These are phyloP conservation scores for Phytophthora brassicae DNA, from an alignment of 352 stramenopile genomes.

Conservation along the genomic window DNA sequence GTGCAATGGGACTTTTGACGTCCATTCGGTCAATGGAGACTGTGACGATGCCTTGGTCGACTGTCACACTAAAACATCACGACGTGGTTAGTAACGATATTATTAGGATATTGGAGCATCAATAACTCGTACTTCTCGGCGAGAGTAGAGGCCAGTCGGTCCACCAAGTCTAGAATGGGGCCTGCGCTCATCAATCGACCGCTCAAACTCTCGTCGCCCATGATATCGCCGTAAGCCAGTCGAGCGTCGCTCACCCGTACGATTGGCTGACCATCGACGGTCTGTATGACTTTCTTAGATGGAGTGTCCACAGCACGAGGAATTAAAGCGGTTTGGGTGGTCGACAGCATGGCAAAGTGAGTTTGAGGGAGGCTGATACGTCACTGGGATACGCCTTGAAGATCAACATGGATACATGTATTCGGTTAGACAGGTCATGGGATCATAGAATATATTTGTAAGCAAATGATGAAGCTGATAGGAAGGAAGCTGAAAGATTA, in stretches of 20 bases:
- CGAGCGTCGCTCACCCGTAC: constrained; percentile 42
- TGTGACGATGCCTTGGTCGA: constrained; percentile 47
- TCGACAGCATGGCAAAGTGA: constrained; percentile 1
- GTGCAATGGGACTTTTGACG: constrained; percentile 58
- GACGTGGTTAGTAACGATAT: too few relatives aligned
- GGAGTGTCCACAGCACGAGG: constrained; percentile 9
- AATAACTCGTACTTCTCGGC: constrained; percentile 56
- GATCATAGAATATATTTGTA: background rate
- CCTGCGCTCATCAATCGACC: constrained; percentile 54
- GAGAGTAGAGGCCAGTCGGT: constrained; percentile 54
- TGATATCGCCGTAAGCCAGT: constrained; percentile 49
- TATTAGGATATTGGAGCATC: too few relatives aligned
- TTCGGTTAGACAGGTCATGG: background rate
- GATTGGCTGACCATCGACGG: constrained; percentile 25
- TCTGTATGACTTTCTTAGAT: constrained; percentile 26
- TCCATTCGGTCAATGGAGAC: constrained; percentile 68
- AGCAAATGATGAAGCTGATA: background rate
- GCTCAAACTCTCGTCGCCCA: constrained; percentile 49
- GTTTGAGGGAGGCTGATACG: background rate
- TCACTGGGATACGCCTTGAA: background rate
- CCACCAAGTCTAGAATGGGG: constrained; percentile 48
- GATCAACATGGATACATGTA: background rate
- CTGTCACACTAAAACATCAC: constrained; percentile 8
- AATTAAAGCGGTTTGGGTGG: background rate
- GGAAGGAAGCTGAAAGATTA: background rate